Base-by-base conservation (phyloP, 2,329 filamentous ascomycete species). In the Botrytis pseudocinerea region DNA sequence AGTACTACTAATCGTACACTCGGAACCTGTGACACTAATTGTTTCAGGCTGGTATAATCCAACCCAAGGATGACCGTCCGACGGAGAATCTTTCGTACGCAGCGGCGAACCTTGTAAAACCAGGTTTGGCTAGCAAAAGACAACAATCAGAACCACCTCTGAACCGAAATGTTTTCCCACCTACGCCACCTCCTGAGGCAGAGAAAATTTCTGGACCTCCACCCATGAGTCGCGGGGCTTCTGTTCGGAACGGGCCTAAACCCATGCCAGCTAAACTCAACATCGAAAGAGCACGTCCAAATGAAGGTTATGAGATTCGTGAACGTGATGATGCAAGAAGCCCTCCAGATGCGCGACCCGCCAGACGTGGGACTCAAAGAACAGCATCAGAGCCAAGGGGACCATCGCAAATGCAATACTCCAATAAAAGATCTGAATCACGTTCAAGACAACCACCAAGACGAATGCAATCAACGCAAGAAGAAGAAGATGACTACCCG, bases 151-250 rank as follows among this genome's bases (percentile, higher is more conserved):
- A 96, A 80, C 93, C 94, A 14, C 93, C 93, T 0, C 85, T 90
- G 76, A 89, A 89, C 80, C 90, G 94, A 78, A 93, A 93, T 78
- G 89, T 95, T 75, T 98, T 98, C 84, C 96, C 96, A 28, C 96
- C 96, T n/a, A 98, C 96, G n/a, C 96, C 96, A 59, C 96, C 96
- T 10, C 96, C 96, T 9, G 96, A 99, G 85, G 89, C 89, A 75
- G 94, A 98, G 77, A 92, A 91, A 79, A 82, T 83, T 71, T 75
- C 77, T 46, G 72, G 77, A 60, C 63, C 75, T 65, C 77, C 72
- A 48, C 74, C 75, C 35, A 84, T 87, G 78, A 87, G 83, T 76
- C 85, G 89, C 35, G 88, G 84, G 69, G 85, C 85, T 42, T 91
- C 89, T n/a, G 87, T 91, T 66, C 87, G 89, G 73, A 90, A 85